These are phyloP conservation scores for Boletellus ananas DNA, from an alignment of 768 basidiomycete species.

Conservation along the genomic window DNA sequence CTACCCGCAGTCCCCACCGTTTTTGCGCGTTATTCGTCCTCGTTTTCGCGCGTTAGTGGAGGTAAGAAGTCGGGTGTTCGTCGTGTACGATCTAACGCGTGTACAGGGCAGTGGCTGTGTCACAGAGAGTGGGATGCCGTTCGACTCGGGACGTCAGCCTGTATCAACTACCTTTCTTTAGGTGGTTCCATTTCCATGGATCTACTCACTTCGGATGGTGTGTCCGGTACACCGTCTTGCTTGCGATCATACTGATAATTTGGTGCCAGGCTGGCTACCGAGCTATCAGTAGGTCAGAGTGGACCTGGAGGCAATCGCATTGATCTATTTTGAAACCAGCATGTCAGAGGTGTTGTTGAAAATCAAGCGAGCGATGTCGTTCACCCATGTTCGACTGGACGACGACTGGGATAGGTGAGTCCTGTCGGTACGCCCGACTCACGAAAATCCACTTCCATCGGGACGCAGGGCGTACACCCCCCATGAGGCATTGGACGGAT, in stretches of 20 bases:
- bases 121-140: neutral
- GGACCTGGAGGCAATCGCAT: too few relatives aligned
- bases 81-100: neutral
- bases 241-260: neutral
- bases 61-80: neutral
- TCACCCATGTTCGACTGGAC: neutral
- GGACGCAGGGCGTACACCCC: neutral
- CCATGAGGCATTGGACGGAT: neutral
- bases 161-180: neutral
- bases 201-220: neutral
- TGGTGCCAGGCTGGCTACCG: neutral
- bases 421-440: neutral
- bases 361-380: neutral
- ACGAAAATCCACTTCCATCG: too few relatives aligned
- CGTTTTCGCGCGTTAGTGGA: neutral
- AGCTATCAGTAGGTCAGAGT: neutral
- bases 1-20: neutral
- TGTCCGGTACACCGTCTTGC: neutral
- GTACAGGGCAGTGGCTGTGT: neutral
- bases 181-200: neutral
- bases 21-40: neutral
- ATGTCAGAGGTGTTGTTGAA: neutral
- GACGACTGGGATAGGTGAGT: neutral
- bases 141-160: neutral
- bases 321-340: neutral